phyloP scores from a whole-genome alignment of 2,329 filamentous ascomycete genomes.

The Aspergillus transmontanensis region DNA sequence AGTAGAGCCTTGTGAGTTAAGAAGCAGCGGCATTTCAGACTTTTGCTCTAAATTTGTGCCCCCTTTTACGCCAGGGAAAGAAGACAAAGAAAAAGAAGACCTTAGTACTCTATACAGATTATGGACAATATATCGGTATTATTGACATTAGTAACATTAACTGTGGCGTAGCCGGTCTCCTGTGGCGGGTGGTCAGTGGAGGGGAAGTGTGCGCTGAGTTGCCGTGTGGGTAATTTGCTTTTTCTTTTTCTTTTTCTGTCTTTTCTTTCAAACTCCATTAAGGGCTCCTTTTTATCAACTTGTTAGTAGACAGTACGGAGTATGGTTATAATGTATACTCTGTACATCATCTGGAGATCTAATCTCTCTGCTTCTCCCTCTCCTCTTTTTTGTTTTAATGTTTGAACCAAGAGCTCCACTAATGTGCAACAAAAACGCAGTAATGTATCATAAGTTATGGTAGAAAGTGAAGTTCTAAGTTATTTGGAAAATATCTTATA shows the following conservation, averaged over 20 bases:
- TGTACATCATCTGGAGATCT: background rate
- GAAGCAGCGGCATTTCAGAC: background rate
- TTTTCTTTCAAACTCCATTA: background rate
- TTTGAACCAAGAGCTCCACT: background rate
- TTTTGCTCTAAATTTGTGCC: background rate
- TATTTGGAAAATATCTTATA: background rate
- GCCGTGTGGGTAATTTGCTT: background rate
- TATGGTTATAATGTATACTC: background rate
- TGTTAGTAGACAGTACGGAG: background rate
- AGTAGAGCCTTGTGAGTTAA: no score
- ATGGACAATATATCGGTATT: no score
- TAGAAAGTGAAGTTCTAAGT: background rate
- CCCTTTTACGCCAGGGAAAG: background rate
- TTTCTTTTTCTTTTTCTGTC: background rate
- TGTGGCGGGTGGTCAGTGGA: constrained; percentile 1
- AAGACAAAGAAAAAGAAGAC: background rate
- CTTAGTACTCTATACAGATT: background rate
- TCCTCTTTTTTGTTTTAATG: background rate
- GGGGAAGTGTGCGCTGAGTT: background rate
- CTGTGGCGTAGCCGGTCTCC: background rate
- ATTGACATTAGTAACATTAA: background rate
- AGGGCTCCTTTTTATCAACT: background rate
- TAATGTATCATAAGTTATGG: background rate
- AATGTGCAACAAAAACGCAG: background rate
- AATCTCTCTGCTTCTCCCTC: background rate